Percentiles rank a stretch among this genome's conserved stretches.
Evolutionary conservation across 2,329 filamentous ascomycete species (phyloP).

Genomic region (Allantophomopsis cytisporea): DNA sequence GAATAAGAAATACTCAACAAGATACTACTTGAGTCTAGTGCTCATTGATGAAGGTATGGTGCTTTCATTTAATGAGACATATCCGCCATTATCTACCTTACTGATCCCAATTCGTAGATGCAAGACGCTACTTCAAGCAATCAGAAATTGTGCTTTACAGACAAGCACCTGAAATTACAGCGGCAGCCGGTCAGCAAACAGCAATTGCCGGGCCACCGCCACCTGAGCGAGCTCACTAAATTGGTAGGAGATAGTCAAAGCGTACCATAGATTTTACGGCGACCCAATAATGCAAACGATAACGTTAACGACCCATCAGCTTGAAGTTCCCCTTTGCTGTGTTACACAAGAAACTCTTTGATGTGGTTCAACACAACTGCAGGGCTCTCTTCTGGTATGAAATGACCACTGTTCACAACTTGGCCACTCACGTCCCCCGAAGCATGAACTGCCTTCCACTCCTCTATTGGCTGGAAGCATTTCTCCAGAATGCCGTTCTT

Average conservation of each 20-base stretch:
- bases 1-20: slow-evolving; percentile 98
- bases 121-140: slow-evolving; percentile 96
- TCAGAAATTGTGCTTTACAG: slow-evolving; percentile 96
- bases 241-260: no score
- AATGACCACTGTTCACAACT: slow-evolving; percentile 31
- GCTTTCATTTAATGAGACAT: neutral
- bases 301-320: no score
- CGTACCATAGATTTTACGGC: no score
- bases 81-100: no score
- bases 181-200: slow-evolving; percentile 17
- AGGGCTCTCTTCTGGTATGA: slow-evolving; percentile 35
- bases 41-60: slow-evolving; percentile 77
- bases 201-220: slow-evolving; percentile 18
- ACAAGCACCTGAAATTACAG: slow-evolving; percentile 50
- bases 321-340: no score
- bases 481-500: slow-evolving; percentile 31
- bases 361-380: slow-evolving; percentile 11
- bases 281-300: no score
- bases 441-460: slow-evolving; percentile 33
- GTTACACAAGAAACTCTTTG: slow-evolving; percentile 24
- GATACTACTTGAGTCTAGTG: slow-evolving; percentile 94
- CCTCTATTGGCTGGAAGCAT: slow-evolving; percentile 30
- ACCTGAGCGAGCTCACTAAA: slow-evolving; percentile 11
- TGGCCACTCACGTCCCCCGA: slow-evolving; percentile 24
- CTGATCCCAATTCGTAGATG: slow-evolving; percentile 41